Base-by-base conservation (phyloP, 495 filamentous ascomycete species). In the Sordaria brevicollis region DNA sequence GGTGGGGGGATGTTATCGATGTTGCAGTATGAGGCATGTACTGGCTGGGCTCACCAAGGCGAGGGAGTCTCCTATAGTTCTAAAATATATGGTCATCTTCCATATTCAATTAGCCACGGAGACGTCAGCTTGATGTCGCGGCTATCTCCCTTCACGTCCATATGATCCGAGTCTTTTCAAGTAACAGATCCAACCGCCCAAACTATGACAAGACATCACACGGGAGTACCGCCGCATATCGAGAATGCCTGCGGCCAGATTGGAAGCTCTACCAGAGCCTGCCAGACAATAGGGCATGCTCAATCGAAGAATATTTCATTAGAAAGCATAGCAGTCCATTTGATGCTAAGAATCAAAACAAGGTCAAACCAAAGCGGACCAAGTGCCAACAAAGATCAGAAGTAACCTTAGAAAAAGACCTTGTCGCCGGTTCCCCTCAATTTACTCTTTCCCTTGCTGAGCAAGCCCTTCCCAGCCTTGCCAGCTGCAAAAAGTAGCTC, bases 391-490 rank as follows among this genome's bases (percentile, higher is more conserved):
- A 2, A 62, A 17, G 49, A 31, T 62, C 68, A 73, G 74, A 75
- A 75, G 76, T 77, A 71, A 76, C 68, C 35, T 39, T 75, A 81
- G 70, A 78, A 83, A 87, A 92, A 91, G 89, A 92, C 92, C 91
- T 94, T 95, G 76, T 94, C 91, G 73, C 89, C 89, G 41, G 83
- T 83, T 41, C 49, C 49, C 39, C 25, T 65, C 35, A 95, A 87
- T 78, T 91, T 93, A 79, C 86, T 95, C 79, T 89, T 91, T 39
- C 93, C 93, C 76, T 94, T 95, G 70, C 89, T 91, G 78, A 97
- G 89, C 67, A 97, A 77, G 35, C 92, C 93, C 81, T 95, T 96
- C 13, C 93, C 92, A 29, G 92, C 90, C 74, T 90, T 91, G 34
- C 91, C 91, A 39, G 93, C 93, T 4, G 88, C 88, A 72, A 94